Evolutionary conservation across 495 filamentous ascomycete genomes (phyloP), one percentile per base, ranked within the genome.

Genomic region (Filosporella fistucella): DNA sequence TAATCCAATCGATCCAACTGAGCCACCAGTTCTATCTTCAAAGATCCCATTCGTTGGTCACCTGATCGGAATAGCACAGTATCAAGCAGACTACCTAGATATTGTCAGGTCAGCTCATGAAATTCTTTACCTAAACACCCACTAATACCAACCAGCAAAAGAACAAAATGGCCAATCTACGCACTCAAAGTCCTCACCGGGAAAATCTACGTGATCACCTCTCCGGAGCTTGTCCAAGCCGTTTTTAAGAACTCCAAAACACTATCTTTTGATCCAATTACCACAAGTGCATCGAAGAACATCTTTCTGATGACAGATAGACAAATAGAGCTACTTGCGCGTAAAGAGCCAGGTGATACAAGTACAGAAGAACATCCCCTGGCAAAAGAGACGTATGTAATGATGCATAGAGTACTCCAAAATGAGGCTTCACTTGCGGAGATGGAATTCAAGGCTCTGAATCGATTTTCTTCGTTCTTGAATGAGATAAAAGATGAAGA

Each of bases 1-100:
- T 21, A 38, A 20, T 16, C 35, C 35, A 21, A 16, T 16, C 5
- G 38, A 60, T 34, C 32, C 54, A 5, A 52, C 46, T 11, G 62
- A 65, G 40, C 62, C 62, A 0, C 59, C 62, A 1, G 18, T 59
- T 8, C n/a, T 65, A 1, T 53, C 49, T 12, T 45, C 59, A 10
- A 49, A 48, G 0, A 42, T 65, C 7, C 62, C 62, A 4, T 34
- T 62, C 6, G 44, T 65, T 36, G 62, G 62, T 3, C 62, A 65
- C 42, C 49, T 61, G 40, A 26, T 62, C n/a, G 44, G 53, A 26
- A 33, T 62, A 2, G 35, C 61, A 1, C 45, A 42, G 12, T 32
- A 62, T 26, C 52, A 65, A 43, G 54, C 47, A 1, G 46, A 52
- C 8, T 65, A 55, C 41, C 51, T 57, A 34, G 21, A 36, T 17